Evolutionary conservation across 2,329 filamentous ascomycete species (phyloP), one percentile per base, ranked within the genome.

Genomic region (Diaporthe eres): DNA sequence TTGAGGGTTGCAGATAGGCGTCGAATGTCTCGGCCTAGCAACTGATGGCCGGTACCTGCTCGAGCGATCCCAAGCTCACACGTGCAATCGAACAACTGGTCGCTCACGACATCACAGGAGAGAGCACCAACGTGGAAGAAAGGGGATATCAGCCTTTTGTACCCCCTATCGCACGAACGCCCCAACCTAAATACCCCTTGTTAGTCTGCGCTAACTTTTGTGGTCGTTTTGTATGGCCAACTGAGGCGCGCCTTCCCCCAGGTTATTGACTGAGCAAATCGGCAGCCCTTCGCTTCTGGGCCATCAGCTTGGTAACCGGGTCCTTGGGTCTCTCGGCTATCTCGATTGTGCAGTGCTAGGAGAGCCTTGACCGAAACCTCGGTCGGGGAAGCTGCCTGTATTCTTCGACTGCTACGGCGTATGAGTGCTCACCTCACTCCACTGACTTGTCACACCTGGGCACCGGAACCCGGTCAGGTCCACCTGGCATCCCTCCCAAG

Each of bases 241-340:
- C 34, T 12, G 2, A 28, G 34, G 17, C 42, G 28, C 25, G 34
- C 2, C 15, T 65, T 65, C 4, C 2, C 17, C 28, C 4, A 4
- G 25, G 19, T 31, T 39, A 4, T 17, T 12, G n/a, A 5, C 17
- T 31, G 8, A 70, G 15, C 31, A 70, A 70, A 68, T 42, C 47
- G 25, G 47, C 31, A 49, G n/a, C 8, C 13, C 3, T 28, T 51
- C 47, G 65, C 15, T 17, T 13, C 34, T 53, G 47, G 12, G 31
- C 31, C 31, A 7, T n/a, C 34, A 53, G 15, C 1, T 25, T 28
- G 49, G 9, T 55, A 70, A 70, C 65, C 65, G 17, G 65, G 65
- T 55, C 31, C 47, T 28, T 70, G 65, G 65, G 34, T n/a, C 49
- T 39, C 49, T 55, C 65, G 65, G 49, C 22, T 28, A 70, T 70